These are phyloP conservation scores for Thecaphora frezii DNA, from an alignment of 1,284 basidiomycete species.

Conservation along the genomic window DNA sequence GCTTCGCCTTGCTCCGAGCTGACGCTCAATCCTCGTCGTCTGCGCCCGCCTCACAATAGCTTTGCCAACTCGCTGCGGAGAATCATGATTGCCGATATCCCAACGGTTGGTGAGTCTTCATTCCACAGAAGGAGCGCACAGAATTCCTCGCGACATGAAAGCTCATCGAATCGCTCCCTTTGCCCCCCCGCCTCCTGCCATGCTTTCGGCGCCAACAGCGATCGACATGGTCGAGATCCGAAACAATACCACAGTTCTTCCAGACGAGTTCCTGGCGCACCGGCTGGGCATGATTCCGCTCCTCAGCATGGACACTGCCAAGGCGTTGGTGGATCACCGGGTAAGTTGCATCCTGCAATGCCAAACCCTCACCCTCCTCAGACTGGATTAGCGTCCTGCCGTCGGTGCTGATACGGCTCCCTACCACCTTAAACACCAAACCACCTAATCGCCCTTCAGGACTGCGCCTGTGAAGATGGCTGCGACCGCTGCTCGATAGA, in stretches of 20 bases:
- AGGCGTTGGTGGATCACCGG: slow-evolving; percentile 51
- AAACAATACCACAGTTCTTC: slow-evolving; percentile 87
- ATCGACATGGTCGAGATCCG: slow-evolving; percentile 96
- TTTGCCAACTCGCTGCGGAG: slow-evolving; percentile 57
- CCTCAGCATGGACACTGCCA: slow-evolving; percentile 64
- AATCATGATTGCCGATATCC: slow-evolving; percentile 57
- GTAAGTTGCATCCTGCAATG: slow-evolving; percentile 26
- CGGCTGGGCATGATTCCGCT: slow-evolving; percentile 92
- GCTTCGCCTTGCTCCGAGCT: neutral
- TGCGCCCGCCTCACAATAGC: slow-evolving; percentile 10
- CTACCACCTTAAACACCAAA: too few relatives aligned
- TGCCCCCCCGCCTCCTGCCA: too few relatives aligned
- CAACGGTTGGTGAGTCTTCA: slow-evolving; percentile 41
- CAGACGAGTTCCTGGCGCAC: slow-evolving; percentile 97
- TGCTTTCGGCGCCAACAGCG: too few relatives aligned
- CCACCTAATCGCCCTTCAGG: slow-evolving; percentile 67
- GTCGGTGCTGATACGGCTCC: too few relatives aligned
- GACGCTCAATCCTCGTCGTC: neutral
- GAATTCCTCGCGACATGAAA: neutral
- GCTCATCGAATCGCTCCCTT: too few relatives aligned
- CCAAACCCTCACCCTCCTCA: neutral
- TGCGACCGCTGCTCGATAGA: slow-evolving; percentile 81
- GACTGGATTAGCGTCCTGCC: too few relatives aligned
- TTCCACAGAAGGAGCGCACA: too few relatives aligned
- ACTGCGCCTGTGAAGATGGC: slow-evolving; percentile 77